Evolutionary conservation across 257 asterid genomes (phyloP).

Genomic region (Capsicum rhomboideum): DNA sequence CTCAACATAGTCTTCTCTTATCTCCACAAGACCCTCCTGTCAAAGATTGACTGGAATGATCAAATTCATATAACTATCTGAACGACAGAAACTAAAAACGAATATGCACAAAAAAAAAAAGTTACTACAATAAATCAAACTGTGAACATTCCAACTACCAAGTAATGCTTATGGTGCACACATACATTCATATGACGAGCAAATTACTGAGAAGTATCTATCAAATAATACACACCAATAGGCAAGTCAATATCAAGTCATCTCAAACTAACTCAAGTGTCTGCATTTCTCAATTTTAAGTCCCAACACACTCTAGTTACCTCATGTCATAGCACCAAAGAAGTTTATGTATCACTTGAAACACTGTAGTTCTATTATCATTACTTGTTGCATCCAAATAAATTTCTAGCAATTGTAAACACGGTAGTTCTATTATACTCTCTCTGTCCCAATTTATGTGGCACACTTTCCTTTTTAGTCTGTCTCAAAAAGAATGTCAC

Average conservation of each 20-base stretch:
- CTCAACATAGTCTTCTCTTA: slow-evolving; percentile 78
- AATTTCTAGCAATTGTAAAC: not conserved
- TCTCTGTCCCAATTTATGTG: too few species aligned
- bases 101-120: not conserved
- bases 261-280: not conserved
- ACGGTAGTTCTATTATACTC: not conserved
- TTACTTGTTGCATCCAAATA: not conserved
- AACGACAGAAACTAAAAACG: not conserved
- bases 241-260: not conserved
- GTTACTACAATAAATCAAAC: not conserved
- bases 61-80: not conserved
- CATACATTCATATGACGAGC: not conserved
- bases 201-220: not conserved
- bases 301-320: not conserved
- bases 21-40: slow-evolving; percentile 87
- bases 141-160: not conserved
- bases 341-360: not conserved
- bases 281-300: not conserved
- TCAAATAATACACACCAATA: not conserved
- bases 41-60: slow-evolving; percentile 8
- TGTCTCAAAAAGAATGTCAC: too few species aligned
- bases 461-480: too few species aligned
- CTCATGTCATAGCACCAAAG: not conserved
- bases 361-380: not conserved
- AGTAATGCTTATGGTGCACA: not conserved